Percentiles rank a stretch among this genome's conserved stretches.
These are phyloP conservation scores for Phytophthora fragariaefolia DNA, from an alignment of 352 stramenopile genomes.

Conservation along the genomic window DNA sequence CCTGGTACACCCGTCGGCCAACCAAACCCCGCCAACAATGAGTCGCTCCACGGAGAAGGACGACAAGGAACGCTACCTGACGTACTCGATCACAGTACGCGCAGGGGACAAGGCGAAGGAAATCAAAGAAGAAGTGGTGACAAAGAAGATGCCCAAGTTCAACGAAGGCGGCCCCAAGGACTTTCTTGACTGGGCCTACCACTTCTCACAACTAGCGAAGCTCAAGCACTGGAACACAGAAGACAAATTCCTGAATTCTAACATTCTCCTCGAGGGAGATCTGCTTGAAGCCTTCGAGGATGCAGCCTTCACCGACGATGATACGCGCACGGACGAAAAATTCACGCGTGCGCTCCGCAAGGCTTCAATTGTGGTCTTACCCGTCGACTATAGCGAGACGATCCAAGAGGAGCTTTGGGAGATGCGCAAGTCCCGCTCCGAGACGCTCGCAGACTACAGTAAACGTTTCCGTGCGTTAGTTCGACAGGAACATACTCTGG, in stretches of 20 bases:
- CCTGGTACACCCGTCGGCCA: constrained; percentile 16
- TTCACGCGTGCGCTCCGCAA: constrained; percentile 1
- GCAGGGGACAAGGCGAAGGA: constrained; percentile 4
- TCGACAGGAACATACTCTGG: background rate
- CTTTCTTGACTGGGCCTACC: constrained; percentile 13
- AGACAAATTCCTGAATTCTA: constrained; percentile 20
- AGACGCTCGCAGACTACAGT: constrained; percentile 7
- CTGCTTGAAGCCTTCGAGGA: constrained; percentile 3
- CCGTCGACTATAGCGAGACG: constrained; percentile 7
- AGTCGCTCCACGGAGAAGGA: constrained; percentile 9
- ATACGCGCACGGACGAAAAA: constrained; percentile 8
- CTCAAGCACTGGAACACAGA: constrained; percentile 15
- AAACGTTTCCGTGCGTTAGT: constrained; percentile 12
- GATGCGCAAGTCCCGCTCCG: background rate
- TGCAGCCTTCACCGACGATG: constrained; percentile 2
- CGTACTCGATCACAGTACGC: constrained; percentile 11
- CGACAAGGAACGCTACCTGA: constrained; percentile 22
- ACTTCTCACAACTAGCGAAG: constrained; percentile 6
- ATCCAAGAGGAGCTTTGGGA: constrained; percentile 12
- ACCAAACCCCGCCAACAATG: background rate
- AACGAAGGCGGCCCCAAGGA: constrained; percentile 17
- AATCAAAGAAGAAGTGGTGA: constrained; percentile 15
- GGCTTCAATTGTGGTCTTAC: constrained; percentile 5
- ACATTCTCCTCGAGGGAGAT: constrained; percentile 12
- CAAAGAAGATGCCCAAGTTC: constrained; percentile 23